Conservation (phyloP, 2,329 filamentous ascomycete species). For the Aureobasidium sp. region DNA sequence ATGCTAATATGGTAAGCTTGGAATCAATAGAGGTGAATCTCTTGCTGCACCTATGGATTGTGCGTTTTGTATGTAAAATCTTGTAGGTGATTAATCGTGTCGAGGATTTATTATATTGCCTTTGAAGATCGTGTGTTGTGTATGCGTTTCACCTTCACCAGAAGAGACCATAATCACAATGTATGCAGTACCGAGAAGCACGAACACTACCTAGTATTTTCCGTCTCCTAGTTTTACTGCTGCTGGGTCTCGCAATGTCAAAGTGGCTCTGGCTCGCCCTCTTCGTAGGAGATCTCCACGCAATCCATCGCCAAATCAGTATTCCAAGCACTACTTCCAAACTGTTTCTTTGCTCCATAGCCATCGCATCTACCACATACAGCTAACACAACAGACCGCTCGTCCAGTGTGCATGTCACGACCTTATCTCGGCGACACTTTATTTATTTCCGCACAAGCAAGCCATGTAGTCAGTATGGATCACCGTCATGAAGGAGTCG, state of each 20-base stretch:
- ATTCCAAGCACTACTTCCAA: constrained; percentile 56
- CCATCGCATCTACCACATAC: constrained; percentile 63
- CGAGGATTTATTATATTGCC: too few species aligned
- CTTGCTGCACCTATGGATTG: too few species aligned
- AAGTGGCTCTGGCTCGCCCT: constrained; percentile 55
- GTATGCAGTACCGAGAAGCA: too few species aligned
- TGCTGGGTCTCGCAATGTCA: constrained; percentile 22
- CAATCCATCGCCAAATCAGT: constrained; percentile 65
- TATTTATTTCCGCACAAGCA: neutral
- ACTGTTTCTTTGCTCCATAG: constrained; percentile 41
- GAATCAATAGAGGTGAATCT: too few species aligned
- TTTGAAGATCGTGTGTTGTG: too few species aligned
- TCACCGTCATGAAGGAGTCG: neutral
- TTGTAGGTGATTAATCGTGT: too few species aligned
- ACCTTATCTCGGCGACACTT: neutral
- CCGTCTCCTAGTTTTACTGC: too few species aligned
- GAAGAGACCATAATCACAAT: too few species aligned
- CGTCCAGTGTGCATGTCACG: neutral
- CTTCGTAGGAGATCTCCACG: constrained; percentile 50
- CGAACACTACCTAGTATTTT: too few species aligned
- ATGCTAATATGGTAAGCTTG: too few species aligned
- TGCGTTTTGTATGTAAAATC: too few species aligned
- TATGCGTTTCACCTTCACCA: too few species aligned
- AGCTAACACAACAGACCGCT: constrained; percentile 53
- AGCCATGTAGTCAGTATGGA: neutral